Percentiles rank a stretch among this genome's conserved stretches.
Conservation (phyloP, 1,284 basidiomycete genomes). For the Stygiomarasmius scandens region DNA sequence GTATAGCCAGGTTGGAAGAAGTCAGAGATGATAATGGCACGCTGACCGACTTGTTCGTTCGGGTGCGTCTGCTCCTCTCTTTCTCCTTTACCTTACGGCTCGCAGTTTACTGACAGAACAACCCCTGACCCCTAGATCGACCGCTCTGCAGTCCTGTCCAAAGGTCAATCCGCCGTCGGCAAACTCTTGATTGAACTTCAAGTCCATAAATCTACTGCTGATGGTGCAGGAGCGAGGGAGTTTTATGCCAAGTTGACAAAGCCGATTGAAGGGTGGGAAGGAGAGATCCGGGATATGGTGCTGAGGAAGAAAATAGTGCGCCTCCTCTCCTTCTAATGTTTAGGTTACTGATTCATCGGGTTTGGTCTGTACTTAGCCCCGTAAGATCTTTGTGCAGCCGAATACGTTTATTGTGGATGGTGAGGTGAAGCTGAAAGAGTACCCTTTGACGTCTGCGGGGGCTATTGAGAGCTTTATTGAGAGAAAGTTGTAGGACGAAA, state of each 20-base stretch:
- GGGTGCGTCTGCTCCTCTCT: constrained; percentile 43
- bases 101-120: not conserved
- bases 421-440: constrained; percentile 76
- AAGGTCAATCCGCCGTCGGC: constrained; percentile 68
- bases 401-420: constrained; percentile 70
- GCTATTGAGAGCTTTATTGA: constrained; percentile 83
- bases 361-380: constrained; percentile 49
- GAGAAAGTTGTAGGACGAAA: constrained; percentile 54
- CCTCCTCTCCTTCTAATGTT: constrained; percentile 14
- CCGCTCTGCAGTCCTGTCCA: constrained; percentile 62
- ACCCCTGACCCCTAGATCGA: constrained; percentile 73
- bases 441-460: constrained; percentile 70
- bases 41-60: constrained; percentile 71
- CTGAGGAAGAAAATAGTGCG: constrained; percentile 78
- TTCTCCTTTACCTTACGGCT: not conserved
- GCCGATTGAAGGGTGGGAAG: constrained; percentile 71
- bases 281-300: constrained; percentile 75
- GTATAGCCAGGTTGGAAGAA: constrained; percentile 73
- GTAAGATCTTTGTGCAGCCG: constrained; percentile 83
- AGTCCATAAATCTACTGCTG: constrained; percentile 82
- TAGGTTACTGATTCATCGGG: constrained; percentile 5
- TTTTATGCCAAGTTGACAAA: constrained; percentile 79
- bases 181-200: constrained; percentile 78
- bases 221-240: constrained; percentile 71
- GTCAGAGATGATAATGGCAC: constrained; percentile 56